Percentiles rank a stretch among this genome's conserved stretches.
Conservation (phyloP, 2,329 filamentous ascomycete species). For the Talaromyces sp. region DNA sequence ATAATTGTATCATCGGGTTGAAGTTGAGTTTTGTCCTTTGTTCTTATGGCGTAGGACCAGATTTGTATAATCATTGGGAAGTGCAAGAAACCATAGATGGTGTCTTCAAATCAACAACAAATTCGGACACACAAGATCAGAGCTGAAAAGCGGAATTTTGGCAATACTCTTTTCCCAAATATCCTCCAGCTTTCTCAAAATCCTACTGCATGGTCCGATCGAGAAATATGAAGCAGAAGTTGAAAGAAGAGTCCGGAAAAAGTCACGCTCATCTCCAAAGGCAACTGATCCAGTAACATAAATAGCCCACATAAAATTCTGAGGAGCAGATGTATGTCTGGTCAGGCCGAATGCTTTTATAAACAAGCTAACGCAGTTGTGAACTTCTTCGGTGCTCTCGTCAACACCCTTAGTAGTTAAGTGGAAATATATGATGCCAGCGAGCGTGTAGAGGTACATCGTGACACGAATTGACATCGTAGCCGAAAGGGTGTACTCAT, state of each 20-base stretch:
- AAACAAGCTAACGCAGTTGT: background rate
- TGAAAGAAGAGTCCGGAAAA: constrained; percentile 1
- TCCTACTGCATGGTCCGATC: background rate
- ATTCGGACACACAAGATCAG: constrained; percentile 1
- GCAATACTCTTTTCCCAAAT: background rate
- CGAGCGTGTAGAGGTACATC: background rate
- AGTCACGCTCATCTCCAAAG: background rate
- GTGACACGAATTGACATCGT: constrained; percentile 2
- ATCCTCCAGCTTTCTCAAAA: constrained; percentile 4
- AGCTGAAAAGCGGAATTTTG: background rate
- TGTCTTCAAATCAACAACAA: background rate
- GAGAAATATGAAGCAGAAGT: constrained; percentile 10
- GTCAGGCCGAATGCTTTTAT: background rate
- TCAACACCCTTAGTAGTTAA: background rate
- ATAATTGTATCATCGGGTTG: background rate
- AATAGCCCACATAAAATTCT: constrained; percentile 2
- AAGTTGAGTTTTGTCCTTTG: too few relatives aligned
- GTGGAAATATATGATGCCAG: constrained; percentile 7
- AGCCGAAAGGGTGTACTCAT: constrained; percentile 4
- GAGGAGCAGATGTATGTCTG: constrained; percentile 1
- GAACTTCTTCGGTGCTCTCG: background rate
- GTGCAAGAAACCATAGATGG: too few relatives aligned
- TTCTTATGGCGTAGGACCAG: too few relatives aligned
- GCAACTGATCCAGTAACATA: constrained; percentile 2
- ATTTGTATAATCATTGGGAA: too few relatives aligned